A percentile compares a stretch with the other conserved stretches of the same genome.
These are phyloP conservation scores for Pestalotiopsis sp. DNA, from an alignment of 2,329 filamentous ascomycete species.

Conservation along the genomic window DNA sequence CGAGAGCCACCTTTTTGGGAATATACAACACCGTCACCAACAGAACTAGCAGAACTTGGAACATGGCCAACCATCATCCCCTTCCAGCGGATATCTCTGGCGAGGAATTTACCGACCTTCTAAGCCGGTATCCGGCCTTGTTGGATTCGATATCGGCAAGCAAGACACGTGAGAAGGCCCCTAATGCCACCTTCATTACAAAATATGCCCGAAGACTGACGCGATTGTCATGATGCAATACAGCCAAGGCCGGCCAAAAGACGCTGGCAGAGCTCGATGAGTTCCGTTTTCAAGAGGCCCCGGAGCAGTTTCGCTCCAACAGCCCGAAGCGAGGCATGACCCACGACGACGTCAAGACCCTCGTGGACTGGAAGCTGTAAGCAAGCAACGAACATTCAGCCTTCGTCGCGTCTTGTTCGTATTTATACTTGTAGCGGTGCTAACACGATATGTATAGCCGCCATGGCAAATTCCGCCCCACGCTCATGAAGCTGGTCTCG, in stretches of 20 bases:
- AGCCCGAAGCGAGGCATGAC: slow-evolving; percentile 44
- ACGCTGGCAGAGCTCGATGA: slow-evolving; percentile 61
- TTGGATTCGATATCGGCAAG: slow-evolving; percentile 46
- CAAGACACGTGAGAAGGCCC: slow-evolving; percentile 43
- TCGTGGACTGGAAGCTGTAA: slow-evolving; percentile 75
- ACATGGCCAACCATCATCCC: slow-evolving; percentile 20
- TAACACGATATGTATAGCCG: slow-evolving; percentile 39
- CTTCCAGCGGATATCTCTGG: slow-evolving; percentile 29
- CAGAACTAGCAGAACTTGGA: background rate
- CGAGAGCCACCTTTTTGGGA: background rate
- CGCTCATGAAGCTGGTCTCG: slow-evolving; percentile 60
- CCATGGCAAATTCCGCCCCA: slow-evolving; percentile 66
- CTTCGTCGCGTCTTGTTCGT: too few relatives aligned
- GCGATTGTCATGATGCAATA: background rate
- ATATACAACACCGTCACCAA: background rate
- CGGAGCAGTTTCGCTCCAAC: slow-evolving; percentile 44
- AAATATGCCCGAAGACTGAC: background rate
- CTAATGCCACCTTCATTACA: too few relatives aligned
- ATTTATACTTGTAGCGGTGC: too few relatives aligned
- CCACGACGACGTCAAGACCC: slow-evolving; percentile 58
- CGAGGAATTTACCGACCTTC: slow-evolving; percentile 36
- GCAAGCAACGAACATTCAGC: slow-evolving; percentile 26
- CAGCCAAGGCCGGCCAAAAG: slow-evolving; percentile 52
- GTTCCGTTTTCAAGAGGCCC: slow-evolving; percentile 60
- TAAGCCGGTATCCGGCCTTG: slow-evolving; percentile 41